Base-by-base conservation (phyloP, 1,284 basidiomycete species). In the Boletellus deceptivus region DNA sequence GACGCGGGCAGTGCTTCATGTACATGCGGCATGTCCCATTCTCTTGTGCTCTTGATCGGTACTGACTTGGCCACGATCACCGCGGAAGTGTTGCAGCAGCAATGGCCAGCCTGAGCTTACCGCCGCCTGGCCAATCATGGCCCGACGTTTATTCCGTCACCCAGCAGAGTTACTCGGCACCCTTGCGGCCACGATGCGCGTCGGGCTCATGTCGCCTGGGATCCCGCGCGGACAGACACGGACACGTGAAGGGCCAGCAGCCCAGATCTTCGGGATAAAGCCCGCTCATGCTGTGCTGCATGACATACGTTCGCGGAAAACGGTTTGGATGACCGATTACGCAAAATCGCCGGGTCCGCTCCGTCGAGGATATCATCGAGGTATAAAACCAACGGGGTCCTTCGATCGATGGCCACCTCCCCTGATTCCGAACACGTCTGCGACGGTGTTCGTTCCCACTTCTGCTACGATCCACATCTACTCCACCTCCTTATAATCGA, bases 401-500 rank as follows among this genome's bases (percentile, higher is more conserved):
- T 41, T 50, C 58, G 57, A 65, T 58, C 54, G 56, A 51, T 50
- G 50, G 33, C 52, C 52, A 44, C 48, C 42, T n/a, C 50, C 51
- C 52, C 43, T 45, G 50, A 43, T 53, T 51, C 50, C 61, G 58
- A 58, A 62, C 44, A 46, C 54, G 45, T 59, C 54, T 53, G 53
- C 43, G 48, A 62, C 56, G 62, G 63, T 61, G 47, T 59, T 60
- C 55, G 47, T 45, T 46, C 43, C 31, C 46, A 36, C 55, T 53
- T 57, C 57, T 48, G 20, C 50, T 29, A 52, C 62, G 48, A 46
- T 50, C 50, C 55, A 48, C 58, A 29, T 38, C 46, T 55, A 43
- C 49, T 54, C 50, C 40, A 35, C 50, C 34, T 47, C 54, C 52
- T 64, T 65, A 62, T 62, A 62, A 63, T 66, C 54, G 49, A 60